phyloP scores from a whole-genome alignment of 192 early-diverging fungal species.

The Chytriomyces sp. region DNA sequence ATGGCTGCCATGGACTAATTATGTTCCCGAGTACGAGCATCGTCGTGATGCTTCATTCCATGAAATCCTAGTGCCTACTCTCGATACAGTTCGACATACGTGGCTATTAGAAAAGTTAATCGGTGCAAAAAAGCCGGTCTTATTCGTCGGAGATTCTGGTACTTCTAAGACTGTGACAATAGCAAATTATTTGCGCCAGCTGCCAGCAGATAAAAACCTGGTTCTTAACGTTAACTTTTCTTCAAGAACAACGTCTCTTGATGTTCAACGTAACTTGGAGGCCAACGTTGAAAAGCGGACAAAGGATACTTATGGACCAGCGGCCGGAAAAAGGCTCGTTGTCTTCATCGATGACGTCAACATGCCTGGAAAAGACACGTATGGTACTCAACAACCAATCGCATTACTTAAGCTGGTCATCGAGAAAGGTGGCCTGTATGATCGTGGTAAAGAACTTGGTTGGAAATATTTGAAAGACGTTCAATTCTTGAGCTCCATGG shows the following conservation, averaged over 20 bases:
- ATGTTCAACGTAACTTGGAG: slow-evolving; percentile 64
- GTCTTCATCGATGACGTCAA: slow-evolving; percentile 64
- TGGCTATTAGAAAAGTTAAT: slow-evolving; percentile 60
- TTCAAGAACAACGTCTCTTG: slow-evolving; percentile 57
- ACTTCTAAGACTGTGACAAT: slow-evolving; percentile 66
- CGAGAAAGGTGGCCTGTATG: slow-evolving; percentile 60
- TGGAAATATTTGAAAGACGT: slow-evolving; percentile 67
- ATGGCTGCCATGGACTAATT: slow-evolving; percentile 60
- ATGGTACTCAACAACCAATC: slow-evolving; percentile 67
- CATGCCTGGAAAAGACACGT: slow-evolving; percentile 67
- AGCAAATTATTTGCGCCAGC: slow-evolving; percentile 52
- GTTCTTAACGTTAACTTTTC: slow-evolving; percentile 65
- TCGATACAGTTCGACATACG: slow-evolving; percentile 62
- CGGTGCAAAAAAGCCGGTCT: slow-evolving; percentile 52
- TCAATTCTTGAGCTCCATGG: slow-evolving; percentile 62
- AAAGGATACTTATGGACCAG: slow-evolving; percentile 64
- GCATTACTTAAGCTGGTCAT: slow-evolving; percentile 62
- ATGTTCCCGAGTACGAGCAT: slow-evolving; percentile 60
- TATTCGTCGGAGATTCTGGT: slow-evolving; percentile 65
- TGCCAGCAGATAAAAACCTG: slow-evolving; percentile 56
- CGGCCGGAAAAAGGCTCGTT: slow-evolving; percentile 53
- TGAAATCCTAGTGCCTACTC: slow-evolving; percentile 61
- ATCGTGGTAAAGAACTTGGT: slow-evolving; percentile 62
- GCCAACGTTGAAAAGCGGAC: slow-evolving; percentile 65
- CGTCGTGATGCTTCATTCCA: slow-evolving; percentile 49